Conservation (phyloP, 352 stramenopile species). For the Pilasporangium apinafurcum region DNA sequence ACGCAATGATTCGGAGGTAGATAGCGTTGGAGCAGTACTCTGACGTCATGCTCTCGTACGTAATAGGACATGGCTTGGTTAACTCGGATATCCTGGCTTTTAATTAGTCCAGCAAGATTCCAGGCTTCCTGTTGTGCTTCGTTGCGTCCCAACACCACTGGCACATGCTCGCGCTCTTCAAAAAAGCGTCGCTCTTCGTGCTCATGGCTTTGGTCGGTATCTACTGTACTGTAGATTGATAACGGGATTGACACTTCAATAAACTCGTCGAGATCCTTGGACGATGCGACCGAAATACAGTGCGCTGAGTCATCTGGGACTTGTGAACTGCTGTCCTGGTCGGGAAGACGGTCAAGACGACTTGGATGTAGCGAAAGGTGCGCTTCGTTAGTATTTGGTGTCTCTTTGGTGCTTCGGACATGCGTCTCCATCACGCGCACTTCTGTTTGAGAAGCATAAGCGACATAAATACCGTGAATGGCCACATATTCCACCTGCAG, state of each 20-base stretch:
- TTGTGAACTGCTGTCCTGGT: not conserved
- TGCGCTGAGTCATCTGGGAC: conserved; percentile 35
- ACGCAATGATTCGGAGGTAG: conserved; percentile 70
- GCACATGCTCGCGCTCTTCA: conserved; percentile 48
- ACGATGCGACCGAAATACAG: conserved; percentile 30
- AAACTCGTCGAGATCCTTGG: conserved; percentile 37
- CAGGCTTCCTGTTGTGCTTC: conserved; percentile 71
- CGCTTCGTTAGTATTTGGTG: not conserved
- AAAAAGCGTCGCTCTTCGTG: conserved; percentile 46
- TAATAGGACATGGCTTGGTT: conserved; percentile 79
- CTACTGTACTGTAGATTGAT: conserved; percentile 44
- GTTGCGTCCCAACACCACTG: conserved; percentile 58
- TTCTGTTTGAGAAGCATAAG: conserved; percentile 68
- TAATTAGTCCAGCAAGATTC: conserved; percentile 65
- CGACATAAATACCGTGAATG: conserved; percentile 76
- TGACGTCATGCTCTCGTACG: conserved; percentile 51
- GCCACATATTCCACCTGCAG: conserved; percentile 72
- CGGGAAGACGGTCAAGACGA: not conserved
- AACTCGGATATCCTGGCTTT: conserved; percentile 70
- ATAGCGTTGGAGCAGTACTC: conserved; percentile 65
- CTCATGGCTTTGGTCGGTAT: conserved; percentile 31
- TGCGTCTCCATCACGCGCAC: conserved; percentile 82
- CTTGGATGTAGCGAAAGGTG: not conserved
- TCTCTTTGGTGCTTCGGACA: conserved; percentile 42
- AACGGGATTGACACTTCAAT: conserved; percentile 51